A percentile compares a stretch with the other conserved stretches of the same genome.
Conservation (phyloP, 495 filamentous ascomycete genomes). For the Choiromyces venosus region DNA sequence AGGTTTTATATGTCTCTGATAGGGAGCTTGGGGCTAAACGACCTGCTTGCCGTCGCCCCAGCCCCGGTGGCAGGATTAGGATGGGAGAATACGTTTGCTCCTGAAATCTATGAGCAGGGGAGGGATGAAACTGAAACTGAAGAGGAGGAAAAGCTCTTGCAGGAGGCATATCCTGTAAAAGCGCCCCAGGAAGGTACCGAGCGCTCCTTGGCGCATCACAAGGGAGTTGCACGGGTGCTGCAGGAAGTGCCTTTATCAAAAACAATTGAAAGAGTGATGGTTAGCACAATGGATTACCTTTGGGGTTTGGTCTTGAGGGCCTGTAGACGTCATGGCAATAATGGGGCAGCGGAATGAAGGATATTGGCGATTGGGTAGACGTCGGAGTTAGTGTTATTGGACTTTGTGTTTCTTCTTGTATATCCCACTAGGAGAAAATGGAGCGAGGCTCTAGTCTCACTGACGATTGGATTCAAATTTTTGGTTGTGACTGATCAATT, state of each 20-base stretch:
- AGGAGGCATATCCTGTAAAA: neutral
- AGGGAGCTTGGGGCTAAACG: neutral
- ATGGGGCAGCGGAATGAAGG: neutral
- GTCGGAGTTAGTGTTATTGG: neutral
- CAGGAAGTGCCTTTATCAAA: neutral
- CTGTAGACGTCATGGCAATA: neutral
- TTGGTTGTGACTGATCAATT: neutral
- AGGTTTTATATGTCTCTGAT: neutral
- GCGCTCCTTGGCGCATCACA: neutral
- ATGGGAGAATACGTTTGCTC: neutral
- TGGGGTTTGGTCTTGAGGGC: neutral
- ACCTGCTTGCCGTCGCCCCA: neutral
- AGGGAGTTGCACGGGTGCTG: neutral
- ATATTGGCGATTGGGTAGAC: neutral
- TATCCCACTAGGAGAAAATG: neutral
- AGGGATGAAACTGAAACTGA: neutral
- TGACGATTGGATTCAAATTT: neutral
- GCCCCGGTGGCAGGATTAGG: neutral
- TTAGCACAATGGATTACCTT: neutral
- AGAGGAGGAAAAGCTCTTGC: neutral
- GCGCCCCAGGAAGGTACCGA: neutral
- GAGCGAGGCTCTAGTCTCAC: neutral
- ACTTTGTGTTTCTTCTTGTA: neutral
- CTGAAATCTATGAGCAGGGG: neutral
- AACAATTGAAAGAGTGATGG: neutral